Base-by-base conservation (phyloP, 495 filamentous ascomycete genomes). In the Penicillium steckii region DNA sequence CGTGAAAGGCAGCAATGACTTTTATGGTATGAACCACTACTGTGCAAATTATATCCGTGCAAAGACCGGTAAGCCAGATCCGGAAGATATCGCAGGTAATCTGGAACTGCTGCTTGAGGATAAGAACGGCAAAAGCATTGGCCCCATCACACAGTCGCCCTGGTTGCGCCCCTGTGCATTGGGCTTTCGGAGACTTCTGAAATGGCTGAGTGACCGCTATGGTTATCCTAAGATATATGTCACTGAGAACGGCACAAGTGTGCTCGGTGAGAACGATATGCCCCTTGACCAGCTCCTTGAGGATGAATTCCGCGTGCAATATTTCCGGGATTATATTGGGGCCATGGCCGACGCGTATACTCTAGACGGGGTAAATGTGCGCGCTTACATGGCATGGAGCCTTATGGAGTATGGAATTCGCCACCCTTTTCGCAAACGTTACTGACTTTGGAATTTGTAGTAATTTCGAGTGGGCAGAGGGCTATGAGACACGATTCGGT, bases 21-120 rank as follows among this genome's bases (percentile, higher is more conserved):
- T 90, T 67, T 89, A 90, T 69, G 86, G 87, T 55, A 89, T 90
- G 86, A 90, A 90, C 76, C 86, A 89, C 74, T 90, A 91, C 76
- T 89, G 87, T 48, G 84, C 86, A 60, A 87, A 89, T 78, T 91
- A 86, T 73, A 85, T 91, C 72, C 84, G 83, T 64, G 85, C 89
- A 71, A 82, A 84, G 67, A 77, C 75, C 4, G 73, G 73, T 9
- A 71, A 76, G 32, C 66, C 87, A 3, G 78, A 82, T 0, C 64
- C 67, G 22, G 77, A 87, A 43, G 88, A 91, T 68, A 83, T 84
- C 71, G 74, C 80, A 3, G 88, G 88, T 38, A 85, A 90, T 67
- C 71, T 91, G 32, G 82, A 88, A 46, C 79, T 83, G 10, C 80
- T 86, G 21, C 78, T 84, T 47, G 77, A 83, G 59, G 80, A 83